Evolutionary conservation across 2,329 filamentous ascomycete species (phyloP), one percentile per base, ranked within the genome.

Genomic region (Cladosporium phlei): DNA sequence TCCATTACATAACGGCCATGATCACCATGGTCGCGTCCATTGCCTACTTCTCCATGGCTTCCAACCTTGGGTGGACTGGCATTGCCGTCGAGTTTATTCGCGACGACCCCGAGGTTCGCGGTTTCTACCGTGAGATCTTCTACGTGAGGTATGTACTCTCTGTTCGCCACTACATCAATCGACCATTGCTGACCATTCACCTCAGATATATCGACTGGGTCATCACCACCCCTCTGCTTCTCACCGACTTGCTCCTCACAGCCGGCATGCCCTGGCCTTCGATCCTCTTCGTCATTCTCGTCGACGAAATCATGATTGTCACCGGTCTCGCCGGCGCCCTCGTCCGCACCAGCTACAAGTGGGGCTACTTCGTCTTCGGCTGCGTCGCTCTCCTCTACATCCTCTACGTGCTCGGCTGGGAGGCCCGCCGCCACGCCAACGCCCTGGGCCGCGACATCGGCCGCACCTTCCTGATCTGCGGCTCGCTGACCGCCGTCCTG

Each of bases 221-320:
- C 62, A 71, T 83, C 52, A 85, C 81, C 1, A 84, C 80, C 2
- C 81, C 82, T 6, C 68, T 86, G 1, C 67, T 86, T 5, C 71
- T 86, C 1, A 62, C 79, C 42, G 78, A 83, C 49, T 61, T 86
- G 2, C 69, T 85, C 32, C 68, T 87, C 16, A 83, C 81, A 0
- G 79, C 74, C 4, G 82, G 78, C 25, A 69, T 85, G 49, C 81
- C 82, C 16, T 82, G 77, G 66, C 78, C 81, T 0, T 82, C 79
- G 1, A 78, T 85, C 21, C 59, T 84, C 29, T 79, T 75, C 58
- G 76, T 79, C 2, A 69, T 86, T 6, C 67, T 86, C 4, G 71
- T 83, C 3, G 80, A 84, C 52, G 69, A 77, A 57, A 70, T 85
- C 56, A 84, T 86, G 80, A 76, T 86, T 38, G 67, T 85, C n/a